A percentile compares a stretch with the other conserved stretches of the same genome.
Conservation (phyloP, 1,139 yeast genomes). For the Geotrichum aggregatum region DNA sequence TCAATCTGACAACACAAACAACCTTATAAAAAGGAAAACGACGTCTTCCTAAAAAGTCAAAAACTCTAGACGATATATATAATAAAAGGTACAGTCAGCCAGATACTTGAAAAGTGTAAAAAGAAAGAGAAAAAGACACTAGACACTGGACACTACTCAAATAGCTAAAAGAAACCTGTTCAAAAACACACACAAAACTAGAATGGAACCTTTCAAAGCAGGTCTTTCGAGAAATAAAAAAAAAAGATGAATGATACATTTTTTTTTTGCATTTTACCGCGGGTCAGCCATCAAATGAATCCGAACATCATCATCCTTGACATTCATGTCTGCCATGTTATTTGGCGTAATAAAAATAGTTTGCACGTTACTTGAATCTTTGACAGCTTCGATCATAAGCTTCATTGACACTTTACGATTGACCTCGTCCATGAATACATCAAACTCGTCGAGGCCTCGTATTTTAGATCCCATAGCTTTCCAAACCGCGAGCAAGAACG, state of each 20-base stretch:
- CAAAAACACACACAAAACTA: too few relatives aligned
- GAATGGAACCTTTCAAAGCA: too few relatives aligned
- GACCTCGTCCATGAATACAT: constrained; percentile 95
- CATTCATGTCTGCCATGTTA: constrained; percentile 71
- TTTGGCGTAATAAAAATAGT: constrained; percentile 94
- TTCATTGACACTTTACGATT: constrained; percentile 78
- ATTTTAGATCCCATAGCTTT: constrained; percentile 81
- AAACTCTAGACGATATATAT: too few relatives aligned
- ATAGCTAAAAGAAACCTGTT: too few relatives aligned
- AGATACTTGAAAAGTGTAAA: too few relatives aligned
- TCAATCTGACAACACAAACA: too few relatives aligned
- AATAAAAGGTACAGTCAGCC: too few relatives aligned
- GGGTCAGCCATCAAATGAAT: constrained; percentile 71
- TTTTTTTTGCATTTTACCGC: too few relatives aligned
- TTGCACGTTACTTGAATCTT: constrained; percentile 57
- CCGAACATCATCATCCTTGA: constrained; percentile 57
- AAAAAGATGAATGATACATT: background rate
- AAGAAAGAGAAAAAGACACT: too few relatives aligned
- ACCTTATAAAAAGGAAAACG: too few relatives aligned
- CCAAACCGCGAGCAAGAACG: constrained; percentile 88
- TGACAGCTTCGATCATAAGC: constrained; percentile 66
- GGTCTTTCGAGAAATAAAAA: background rate
- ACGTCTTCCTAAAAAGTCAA: too few relatives aligned
- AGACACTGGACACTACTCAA: too few relatives aligned
- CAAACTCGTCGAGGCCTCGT: constrained; percentile 93